Conservation (phyloP, 2,329 filamentous ascomycete genomes). For the Eurotiales sp. region DNA sequence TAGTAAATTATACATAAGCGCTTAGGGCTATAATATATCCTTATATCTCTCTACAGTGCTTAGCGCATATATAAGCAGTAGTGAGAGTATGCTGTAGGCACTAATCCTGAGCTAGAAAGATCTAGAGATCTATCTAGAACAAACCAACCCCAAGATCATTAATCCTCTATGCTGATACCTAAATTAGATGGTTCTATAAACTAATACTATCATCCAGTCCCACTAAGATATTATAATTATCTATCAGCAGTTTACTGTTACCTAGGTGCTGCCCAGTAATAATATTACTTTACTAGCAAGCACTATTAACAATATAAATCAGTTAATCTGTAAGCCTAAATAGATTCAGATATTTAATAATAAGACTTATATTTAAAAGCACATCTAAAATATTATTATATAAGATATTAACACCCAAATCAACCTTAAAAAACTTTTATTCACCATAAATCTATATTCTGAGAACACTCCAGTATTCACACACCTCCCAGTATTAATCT, state of each 20-base stretch:
- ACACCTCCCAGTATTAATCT: background rate
- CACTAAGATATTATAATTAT: background rate
- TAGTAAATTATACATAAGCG: too few species aligned
- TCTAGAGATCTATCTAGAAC: slow-evolving; percentile 6
- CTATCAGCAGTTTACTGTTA: background rate
- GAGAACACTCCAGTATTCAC: background rate
- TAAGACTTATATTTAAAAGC: background rate
- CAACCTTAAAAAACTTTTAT: background rate
- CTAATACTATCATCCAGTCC: background rate
- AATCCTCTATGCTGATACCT: background rate
- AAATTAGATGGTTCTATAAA: background rate
- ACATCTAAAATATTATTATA: background rate
- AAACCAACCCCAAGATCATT: background rate
- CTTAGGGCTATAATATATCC: background rate
- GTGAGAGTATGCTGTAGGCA: background rate
- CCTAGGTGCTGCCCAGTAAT: background rate
- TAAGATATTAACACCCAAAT: background rate
- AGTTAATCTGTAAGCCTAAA: background rate
- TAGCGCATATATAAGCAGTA: background rate
- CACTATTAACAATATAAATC: background rate
- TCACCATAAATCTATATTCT: background rate
- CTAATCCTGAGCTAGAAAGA: background rate
- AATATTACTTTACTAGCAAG: background rate
- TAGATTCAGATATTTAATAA: background rate
- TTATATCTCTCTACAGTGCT: background rate